phyloP scores from a whole-genome alignment of 768 basidiomycete genomes.

The Leucocoprinus leucothites region DNA sequence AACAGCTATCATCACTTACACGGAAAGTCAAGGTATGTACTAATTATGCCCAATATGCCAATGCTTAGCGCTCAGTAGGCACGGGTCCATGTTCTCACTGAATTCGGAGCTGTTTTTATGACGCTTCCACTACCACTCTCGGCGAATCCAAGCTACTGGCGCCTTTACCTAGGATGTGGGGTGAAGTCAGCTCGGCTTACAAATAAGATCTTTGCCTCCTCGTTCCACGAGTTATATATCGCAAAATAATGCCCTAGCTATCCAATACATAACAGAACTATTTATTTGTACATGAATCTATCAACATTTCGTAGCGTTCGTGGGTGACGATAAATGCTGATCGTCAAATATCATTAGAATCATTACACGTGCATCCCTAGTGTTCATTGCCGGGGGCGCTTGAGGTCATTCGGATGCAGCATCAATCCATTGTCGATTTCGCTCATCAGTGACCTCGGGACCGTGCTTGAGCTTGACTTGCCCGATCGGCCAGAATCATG shows the following conservation, averaged over 20 bases:
- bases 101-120: too few relatives aligned
- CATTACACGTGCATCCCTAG: not conserved
- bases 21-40: too few relatives aligned
- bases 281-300: not conserved
- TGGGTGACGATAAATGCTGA: not conserved
- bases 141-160: too few relatives aligned
- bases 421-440: slow-evolving; percentile 41
- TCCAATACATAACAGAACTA: slow-evolving; percentile 1
- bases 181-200: too few relatives aligned
- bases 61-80: too few relatives aligned
- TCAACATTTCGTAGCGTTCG: slow-evolving; percentile 6
- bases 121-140: not conserved
- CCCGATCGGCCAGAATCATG: slow-evolving; percentile 25
- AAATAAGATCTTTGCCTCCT: too few relatives aligned
- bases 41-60: too few relatives aligned
- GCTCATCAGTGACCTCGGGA: slow-evolving; percentile 28
- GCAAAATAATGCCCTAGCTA: slow-evolving; percentile 1
- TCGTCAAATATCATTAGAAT: slow-evolving; percentile 2
- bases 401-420: slow-evolving; percentile 30
- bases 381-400: slow-evolving; percentile 1
- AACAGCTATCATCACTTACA: too few relatives aligned
- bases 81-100: too few relatives aligned
- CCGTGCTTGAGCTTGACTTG: slow-evolving; percentile 29
- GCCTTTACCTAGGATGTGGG: too few relatives aligned
- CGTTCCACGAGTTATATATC: not conserved